Conservation (phyloP, 495 filamentous ascomycete genomes). For the Lentithecium fluviatile region DNA sequence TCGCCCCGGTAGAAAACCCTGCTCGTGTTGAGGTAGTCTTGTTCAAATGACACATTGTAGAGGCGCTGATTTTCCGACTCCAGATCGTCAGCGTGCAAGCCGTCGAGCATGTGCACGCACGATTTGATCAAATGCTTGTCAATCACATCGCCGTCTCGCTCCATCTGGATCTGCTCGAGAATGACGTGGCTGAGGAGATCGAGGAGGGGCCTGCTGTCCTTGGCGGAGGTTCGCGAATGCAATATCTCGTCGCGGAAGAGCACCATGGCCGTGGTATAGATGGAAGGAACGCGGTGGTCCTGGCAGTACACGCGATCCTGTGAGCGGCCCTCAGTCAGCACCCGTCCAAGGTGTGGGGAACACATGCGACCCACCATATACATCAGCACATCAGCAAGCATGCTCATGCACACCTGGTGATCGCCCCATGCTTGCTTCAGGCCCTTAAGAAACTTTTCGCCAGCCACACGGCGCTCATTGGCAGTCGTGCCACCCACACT, state of each 20-base stretch:
- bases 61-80: constrained; percentile 75
- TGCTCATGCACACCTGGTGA: constrained; percentile 90
- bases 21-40: constrained; percentile 69
- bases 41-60: constrained; percentile 82
- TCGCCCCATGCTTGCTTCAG: constrained; percentile 79
- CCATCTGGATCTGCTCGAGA: constrained; percentile 88
- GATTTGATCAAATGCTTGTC: constrained; percentile 78
- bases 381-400: constrained; percentile 97
- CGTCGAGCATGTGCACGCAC: constrained; percentile 87
- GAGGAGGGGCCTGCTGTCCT: constrained; percentile 54
- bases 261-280: constrained; percentile 79
- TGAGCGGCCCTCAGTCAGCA: not conserved
- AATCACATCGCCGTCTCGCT: constrained; percentile 85
- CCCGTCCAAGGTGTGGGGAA: too few species aligned
- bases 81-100: constrained; percentile 74
- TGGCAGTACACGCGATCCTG: constrained; percentile 75
- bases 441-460: constrained; percentile 77
- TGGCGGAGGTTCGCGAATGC: constrained; percentile 49
- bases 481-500: constrained; percentile 53
- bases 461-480: constrained; percentile 72
- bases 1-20: constrained; percentile 72
- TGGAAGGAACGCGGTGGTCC: constrained; percentile 70
- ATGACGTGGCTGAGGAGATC: constrained; percentile 76
- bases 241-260: constrained; percentile 85
- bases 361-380: constrained; percentile 68